phyloP scores from a whole-genome alignment of 2,329 filamentous ascomycete genomes.

The Ophiobolus disseminans region DNA sequence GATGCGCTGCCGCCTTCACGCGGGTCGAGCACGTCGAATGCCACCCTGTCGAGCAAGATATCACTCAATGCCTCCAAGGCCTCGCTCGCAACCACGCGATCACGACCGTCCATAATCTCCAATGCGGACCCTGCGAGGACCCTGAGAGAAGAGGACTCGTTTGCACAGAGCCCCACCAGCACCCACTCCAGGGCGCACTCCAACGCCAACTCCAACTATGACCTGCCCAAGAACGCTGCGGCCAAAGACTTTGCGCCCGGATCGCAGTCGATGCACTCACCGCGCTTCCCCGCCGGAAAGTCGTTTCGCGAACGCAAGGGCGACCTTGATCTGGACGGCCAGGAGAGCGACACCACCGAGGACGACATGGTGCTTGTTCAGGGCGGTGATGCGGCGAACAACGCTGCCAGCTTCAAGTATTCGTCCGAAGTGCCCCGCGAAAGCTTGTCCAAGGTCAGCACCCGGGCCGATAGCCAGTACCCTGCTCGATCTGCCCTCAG shows the following conservation, averaged over 20 bases:
- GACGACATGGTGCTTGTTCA: conserved; percentile 39
- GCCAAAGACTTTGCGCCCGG: conserved; percentile 22
- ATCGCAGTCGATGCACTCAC: conserved; percentile 19
- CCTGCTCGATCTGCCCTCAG: conserved; percentile 24
- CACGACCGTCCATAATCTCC: conserved; percentile 35
- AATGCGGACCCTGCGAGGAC: conserved; percentile 27
- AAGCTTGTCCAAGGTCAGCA: conserved; percentile 25
- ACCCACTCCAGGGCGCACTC: conserved; percentile 31
- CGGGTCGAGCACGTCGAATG: conserved; percentile 41
- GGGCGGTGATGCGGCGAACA: conserved; percentile 24
- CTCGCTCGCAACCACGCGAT: conserved; percentile 37
- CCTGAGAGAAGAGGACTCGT: conserved; percentile 34
- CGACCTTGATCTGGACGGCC: conserved; percentile 32
- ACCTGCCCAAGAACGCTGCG: conserved; percentile 24
- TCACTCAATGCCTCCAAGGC: conserved; percentile 42
- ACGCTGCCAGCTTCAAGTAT: conserved; percentile 31
- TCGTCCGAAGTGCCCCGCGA: conserved; percentile 32
- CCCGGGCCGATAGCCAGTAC: conserved; percentile 34
- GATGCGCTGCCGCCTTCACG: conserved; percentile 45
- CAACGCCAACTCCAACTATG: conserved; percentile 21
- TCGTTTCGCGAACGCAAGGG: conserved; percentile 28
- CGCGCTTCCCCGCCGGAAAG: conserved; percentile 26
- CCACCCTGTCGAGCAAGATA: conserved; percentile 37
- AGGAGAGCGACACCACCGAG: conserved; percentile 43
- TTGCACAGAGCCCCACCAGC: conserved; percentile 35